Evolutionary conservation across 176 grass and related monocot species (phyloP).

Genomic region (Eragrostis nindensis): DNA sequence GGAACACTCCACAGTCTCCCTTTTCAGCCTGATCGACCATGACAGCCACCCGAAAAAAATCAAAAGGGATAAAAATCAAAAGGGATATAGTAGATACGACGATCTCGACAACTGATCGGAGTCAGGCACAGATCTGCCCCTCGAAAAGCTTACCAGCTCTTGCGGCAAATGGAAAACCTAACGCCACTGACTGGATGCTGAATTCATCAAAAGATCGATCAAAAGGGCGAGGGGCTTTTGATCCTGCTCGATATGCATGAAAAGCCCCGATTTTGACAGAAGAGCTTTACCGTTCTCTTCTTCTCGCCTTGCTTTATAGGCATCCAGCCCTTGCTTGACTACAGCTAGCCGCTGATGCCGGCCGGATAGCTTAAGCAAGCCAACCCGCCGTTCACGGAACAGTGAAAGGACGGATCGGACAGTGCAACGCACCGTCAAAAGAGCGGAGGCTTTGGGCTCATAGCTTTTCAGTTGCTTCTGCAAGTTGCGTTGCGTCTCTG

Average conservation of each 20-base stretch:
- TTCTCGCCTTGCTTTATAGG: not conserved
- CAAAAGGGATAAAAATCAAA: no score
- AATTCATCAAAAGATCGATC: not conserved
- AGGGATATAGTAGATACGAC: not conserved
- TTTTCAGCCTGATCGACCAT: not conserved
- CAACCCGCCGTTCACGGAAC: constrained; percentile 17
- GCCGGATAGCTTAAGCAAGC: no score
- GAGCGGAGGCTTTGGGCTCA: not conserved
- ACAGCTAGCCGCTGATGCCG: constrained; percentile 8
- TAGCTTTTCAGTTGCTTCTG: not conserved
- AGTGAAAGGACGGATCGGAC: not conserved
- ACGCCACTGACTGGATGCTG: not conserved
- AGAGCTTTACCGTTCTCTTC: not conserved
- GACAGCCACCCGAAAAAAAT: not conserved
- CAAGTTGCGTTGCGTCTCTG: not conserved
- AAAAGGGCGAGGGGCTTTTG: not conserved
- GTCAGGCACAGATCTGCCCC: not conserved
- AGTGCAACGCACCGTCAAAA: not conserved
- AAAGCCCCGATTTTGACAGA: not conserved
- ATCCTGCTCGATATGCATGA: not conserved
- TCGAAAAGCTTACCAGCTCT: constrained; percentile 10
- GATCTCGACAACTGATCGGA: not conserved
- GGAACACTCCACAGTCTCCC: not conserved
- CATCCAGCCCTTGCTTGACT: not conserved
- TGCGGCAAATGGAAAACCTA: constrained; percentile 1